A percentile compares a stretch with the other conserved stretches of the same genome.
These are phyloP conservation scores for Erythrophleum ivorense DNA, from an alignment of 331 rosid genomes.

Conservation along the genomic window DNA sequence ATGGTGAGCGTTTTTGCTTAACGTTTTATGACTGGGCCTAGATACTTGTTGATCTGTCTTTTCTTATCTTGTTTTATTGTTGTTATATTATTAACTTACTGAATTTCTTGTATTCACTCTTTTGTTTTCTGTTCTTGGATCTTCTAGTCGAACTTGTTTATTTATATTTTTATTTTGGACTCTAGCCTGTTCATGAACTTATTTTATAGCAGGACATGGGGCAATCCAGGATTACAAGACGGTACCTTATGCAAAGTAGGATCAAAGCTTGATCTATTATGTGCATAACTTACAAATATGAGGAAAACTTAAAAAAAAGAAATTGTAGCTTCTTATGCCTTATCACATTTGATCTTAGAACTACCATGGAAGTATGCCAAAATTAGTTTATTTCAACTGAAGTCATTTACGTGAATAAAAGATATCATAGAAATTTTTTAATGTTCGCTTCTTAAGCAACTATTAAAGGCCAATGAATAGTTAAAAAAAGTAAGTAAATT, in stretches of 20 bases:
- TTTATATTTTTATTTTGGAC: slow-evolving; percentile 16
- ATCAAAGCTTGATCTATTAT: slow-evolving; percentile 6
- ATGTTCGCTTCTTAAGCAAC: not conserved
- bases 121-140: not conserved
- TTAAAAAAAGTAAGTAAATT: slow-evolving; percentile 6
- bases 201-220: not conserved
- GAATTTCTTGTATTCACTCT: not conserved
- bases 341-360: not conserved
- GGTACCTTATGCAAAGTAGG: slow-evolving; percentile 1
- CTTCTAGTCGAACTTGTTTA: not conserved
- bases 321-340: not conserved
- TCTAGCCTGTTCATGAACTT: slow-evolving; percentile 2
- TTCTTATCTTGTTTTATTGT: not conserved
- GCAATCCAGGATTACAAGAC: slow-evolving; percentile 8
- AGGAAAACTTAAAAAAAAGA: not conserved
- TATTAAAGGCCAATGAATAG: slow-evolving; percentile 7
- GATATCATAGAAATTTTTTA: not conserved
- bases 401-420: not conserved
- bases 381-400: not conserved
- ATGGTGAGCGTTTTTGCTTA: slow-evolving; percentile 45
- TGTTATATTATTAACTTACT: not conserved
- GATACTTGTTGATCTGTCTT: slow-evolving; percentile 7
- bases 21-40: not conserved
- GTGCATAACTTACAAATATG: not conserved
- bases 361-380: not conserved